Evolutionary conservation across 805 yeast species (phyloP).

Genomic region (Hanseniaspora singularis): DNA sequence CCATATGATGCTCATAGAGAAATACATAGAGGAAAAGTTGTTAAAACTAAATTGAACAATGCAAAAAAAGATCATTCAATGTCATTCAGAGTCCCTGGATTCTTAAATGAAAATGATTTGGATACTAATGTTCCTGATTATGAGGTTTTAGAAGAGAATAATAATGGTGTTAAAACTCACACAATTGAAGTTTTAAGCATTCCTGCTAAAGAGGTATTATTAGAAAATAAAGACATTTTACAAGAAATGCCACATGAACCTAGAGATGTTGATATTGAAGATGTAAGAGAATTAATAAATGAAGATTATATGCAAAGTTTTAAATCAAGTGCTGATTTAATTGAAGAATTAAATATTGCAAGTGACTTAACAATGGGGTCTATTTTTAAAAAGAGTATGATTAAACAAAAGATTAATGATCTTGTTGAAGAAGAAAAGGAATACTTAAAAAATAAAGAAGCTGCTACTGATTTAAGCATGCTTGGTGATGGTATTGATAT

Average conservation of each 20-base stretch:
- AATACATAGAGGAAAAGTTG: slow-evolving; percentile 10
- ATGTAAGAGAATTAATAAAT: slow-evolving; percentile 35
- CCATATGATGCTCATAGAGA: slow-evolving; percentile 1
- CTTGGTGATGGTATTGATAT: too few relatives aligned
- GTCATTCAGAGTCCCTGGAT: slow-evolving; percentile 1
- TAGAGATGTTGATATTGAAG: slow-evolving; percentile 36
- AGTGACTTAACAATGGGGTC: slow-evolving; percentile 23
- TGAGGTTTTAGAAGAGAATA: slow-evolving; percentile 12
- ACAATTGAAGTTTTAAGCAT: slow-evolving; percentile 19
- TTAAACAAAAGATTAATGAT: slow-evolving; percentile 14
- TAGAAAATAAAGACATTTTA: slow-evolving; percentile 31
- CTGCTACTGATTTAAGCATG: neutral
- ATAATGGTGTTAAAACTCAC: neutral
- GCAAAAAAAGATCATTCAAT: neutral
- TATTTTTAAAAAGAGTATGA: slow-evolving; percentile 21
- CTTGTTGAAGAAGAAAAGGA: neutral
- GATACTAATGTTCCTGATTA: slow-evolving; percentile 11
- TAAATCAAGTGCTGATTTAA: slow-evolving; percentile 50
- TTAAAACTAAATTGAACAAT: neutral
- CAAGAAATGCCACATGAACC: slow-evolving; percentile 65
- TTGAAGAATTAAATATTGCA: slow-evolving; percentile 47
- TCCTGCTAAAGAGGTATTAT: slow-evolving; percentile 20
- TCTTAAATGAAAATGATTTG: neutral
- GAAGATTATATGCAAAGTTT: slow-evolving; percentile 31
- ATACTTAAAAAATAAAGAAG: neutral